Percentiles rank a stretch among this genome's conserved stretches.
Evolutionary conservation across 1,284 basidiomycete genomes (phyloP).

Genomic region (Cronartium ribicola): DNA sequence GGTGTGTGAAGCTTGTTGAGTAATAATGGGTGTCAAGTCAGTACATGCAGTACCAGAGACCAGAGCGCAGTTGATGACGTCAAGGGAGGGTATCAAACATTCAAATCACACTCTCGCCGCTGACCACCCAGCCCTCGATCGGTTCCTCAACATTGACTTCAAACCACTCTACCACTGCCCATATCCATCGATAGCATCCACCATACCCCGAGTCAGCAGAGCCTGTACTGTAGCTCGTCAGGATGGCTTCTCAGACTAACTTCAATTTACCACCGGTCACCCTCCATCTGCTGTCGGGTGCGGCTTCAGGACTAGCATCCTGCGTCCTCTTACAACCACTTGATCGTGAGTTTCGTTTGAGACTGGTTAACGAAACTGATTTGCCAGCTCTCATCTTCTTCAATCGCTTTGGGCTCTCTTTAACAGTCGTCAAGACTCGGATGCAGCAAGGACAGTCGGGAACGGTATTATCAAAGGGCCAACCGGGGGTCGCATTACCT

Average conservation of each 20-base stretch:
- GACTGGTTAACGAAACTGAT: not conserved
- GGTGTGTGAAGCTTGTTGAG: no score
- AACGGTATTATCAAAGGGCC: not conserved
- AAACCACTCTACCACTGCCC: no score
- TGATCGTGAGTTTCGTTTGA: slow-evolving; percentile 5
- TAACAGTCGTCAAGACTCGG: slow-evolving; percentile 18
- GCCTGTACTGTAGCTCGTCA: no score
- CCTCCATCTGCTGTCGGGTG: slow-evolving; percentile 4
- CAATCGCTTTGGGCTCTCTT: not conserved
- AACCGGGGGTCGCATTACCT: not conserved
- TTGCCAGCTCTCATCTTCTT: not conserved
- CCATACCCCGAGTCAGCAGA: no score
- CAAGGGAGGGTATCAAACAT: no score
- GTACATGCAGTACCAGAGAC: no score
- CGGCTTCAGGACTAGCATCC: slow-evolving; percentile 21
- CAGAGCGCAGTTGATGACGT: no score
- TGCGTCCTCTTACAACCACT: slow-evolving; percentile 23
- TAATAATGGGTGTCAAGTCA: no score
- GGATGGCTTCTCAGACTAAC: not conserved
- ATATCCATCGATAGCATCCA: no score
- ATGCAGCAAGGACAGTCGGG: slow-evolving; percentile 14
- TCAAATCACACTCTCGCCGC: no score
- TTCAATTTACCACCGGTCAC: slow-evolving; percentile 3
- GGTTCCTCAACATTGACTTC: no score
- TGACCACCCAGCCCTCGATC: no score